phyloP scores from a whole-genome alignment of 2,329 filamentous ascomycete species.

The Fusarium annulatum region DNA sequence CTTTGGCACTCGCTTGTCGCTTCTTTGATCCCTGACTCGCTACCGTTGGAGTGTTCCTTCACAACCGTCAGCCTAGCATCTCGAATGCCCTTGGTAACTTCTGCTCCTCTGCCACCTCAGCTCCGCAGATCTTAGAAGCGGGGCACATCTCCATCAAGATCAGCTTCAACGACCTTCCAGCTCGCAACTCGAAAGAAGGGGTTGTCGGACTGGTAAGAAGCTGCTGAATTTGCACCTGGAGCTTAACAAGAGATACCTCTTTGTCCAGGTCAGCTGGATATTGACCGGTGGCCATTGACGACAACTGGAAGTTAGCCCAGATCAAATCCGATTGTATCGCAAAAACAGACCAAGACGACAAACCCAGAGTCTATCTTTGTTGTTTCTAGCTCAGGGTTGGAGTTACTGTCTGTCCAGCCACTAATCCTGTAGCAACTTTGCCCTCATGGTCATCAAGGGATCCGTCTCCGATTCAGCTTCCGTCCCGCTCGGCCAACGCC shows the following conservation, averaged over 20 bases:
- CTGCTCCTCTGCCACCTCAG: conserved; percentile 33
- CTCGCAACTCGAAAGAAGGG: conserved; percentile 13
- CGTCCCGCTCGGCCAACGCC: conserved; percentile 67
- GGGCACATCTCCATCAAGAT: conserved; percentile 31
- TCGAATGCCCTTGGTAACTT: conserved; percentile 17
- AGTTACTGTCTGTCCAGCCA: conserved; percentile 30
- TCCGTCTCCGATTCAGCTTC: conserved; percentile 56
- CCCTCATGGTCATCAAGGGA: conserved; percentile 66
- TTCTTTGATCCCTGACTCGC: conserved; percentile 30
- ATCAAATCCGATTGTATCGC: conserved; percentile 7
- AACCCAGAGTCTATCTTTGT: conserved; percentile 1
- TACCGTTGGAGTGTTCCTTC: conserved; percentile 16
- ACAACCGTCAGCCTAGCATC: conserved; percentile 20
- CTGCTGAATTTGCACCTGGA: not conserved
- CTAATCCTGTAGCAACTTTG: conserved; percentile 42
- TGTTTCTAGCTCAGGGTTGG: conserved; percentile 27
- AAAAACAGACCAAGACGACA: not conserved
- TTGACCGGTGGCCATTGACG: conserved; percentile 8
- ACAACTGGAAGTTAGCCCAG: conserved; percentile 1
- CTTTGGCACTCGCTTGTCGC: conserved; percentile 50
- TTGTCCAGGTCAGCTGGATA: not conserved
- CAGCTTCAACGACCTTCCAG: conserved; percentile 25
- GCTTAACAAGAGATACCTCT: not conserved
- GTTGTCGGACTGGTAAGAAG: conserved; percentile 11
- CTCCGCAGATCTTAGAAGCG: conserved; percentile 40